phyloP scores from a whole-genome alignment of 306 rosid species.

The Vigna reflexopilosa region DNA sequence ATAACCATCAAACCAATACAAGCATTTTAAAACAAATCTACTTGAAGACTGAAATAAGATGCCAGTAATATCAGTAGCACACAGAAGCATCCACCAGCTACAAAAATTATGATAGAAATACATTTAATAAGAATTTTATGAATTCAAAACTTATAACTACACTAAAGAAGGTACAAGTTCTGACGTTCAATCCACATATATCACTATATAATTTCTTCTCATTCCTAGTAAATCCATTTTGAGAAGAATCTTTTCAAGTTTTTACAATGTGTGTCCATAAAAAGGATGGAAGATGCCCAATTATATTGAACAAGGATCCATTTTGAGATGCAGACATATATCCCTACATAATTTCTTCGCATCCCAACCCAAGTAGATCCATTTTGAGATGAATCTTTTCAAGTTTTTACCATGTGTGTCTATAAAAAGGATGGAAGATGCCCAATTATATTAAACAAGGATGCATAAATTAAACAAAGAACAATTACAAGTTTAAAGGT shows the following conservation, averaged over 20 bases:
- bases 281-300: not conserved
- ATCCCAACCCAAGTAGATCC: constrained; percentile 12
- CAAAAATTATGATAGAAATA: constrained; percentile 29
- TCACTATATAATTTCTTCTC: constrained; percentile 20
- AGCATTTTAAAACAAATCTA: constrained; percentile 21
- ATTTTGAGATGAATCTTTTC: constrained; percentile 20
- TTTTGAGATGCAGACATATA: not conserved
- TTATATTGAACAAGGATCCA: not conserved
- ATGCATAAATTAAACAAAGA: not conserved
- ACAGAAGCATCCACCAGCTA: constrained; percentile 5
- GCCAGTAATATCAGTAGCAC: not conserved
- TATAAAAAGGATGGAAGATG: not conserved
- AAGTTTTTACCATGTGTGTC: not conserved
- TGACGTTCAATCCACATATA: not conserved
- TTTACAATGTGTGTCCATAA: not conserved
- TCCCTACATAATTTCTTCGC: constrained; percentile 14
- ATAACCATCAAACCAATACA: constrained; percentile 15
- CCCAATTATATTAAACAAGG: not conserved
- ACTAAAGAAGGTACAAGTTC: constrained; percentile 15
- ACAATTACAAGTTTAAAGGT: constrained; percentile 16
- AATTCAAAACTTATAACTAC: constrained; percentile 26
- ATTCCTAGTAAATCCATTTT: not conserved
- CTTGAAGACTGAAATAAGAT: constrained; percentile 7
- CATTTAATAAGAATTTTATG: constrained; percentile 18
- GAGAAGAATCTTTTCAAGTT: constrained; percentile 22